These are phyloP conservation scores for Zarea fungicola DNA, from an alignment of 2,329 filamentous ascomycete species.

Conservation along the genomic window DNA sequence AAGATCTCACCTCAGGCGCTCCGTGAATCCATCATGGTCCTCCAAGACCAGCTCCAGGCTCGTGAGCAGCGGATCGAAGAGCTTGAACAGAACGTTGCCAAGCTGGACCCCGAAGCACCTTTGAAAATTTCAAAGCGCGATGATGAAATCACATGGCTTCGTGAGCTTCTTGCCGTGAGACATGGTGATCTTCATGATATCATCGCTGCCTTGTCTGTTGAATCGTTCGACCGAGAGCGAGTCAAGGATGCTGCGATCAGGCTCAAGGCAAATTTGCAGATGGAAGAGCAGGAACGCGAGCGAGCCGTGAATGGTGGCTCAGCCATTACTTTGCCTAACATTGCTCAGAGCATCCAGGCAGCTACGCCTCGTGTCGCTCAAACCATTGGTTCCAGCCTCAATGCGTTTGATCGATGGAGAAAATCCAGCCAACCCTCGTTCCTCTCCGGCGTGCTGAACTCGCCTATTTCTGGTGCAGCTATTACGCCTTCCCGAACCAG, in stretches of 20 bases:
- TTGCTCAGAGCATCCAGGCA: constrained; percentile 72
- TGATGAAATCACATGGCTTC: constrained; percentile 90
- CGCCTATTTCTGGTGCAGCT: constrained; percentile 35
- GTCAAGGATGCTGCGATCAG: constrained; percentile 90
- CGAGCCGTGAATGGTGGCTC: constrained; percentile 69
- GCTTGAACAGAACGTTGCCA: constrained; percentile 66
- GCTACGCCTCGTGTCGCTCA: constrained; percentile 79
- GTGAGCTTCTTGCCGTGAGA: constrained; percentile 85
- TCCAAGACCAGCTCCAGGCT: constrained; percentile 94
- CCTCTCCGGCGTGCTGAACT: constrained; percentile 42
- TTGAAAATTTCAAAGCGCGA: constrained; percentile 85
- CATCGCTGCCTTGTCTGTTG: constrained; percentile 69
- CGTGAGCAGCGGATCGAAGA: constrained; percentile 86
- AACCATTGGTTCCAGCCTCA: constrained; percentile 69
- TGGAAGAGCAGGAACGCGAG: constrained; percentile 96
- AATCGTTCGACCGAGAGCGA: constrained; percentile 68
- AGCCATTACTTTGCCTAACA: constrained; percentile 63
- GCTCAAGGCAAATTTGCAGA: constrained; percentile 88
- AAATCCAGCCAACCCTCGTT: constrained; percentile 55
- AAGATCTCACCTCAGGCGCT: constrained; percentile 93
- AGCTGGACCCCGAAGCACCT: constrained; percentile 70
- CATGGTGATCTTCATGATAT: constrained; percentile 91
- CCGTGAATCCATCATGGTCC: constrained; percentile 89
- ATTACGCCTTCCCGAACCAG: constrained; percentile 58
- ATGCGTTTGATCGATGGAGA: constrained; percentile 96